These are phyloP conservation scores for Aspergillus ustus DNA, from an alignment of 2,329 filamentous ascomycete species.

Conservation along the genomic window DNA sequence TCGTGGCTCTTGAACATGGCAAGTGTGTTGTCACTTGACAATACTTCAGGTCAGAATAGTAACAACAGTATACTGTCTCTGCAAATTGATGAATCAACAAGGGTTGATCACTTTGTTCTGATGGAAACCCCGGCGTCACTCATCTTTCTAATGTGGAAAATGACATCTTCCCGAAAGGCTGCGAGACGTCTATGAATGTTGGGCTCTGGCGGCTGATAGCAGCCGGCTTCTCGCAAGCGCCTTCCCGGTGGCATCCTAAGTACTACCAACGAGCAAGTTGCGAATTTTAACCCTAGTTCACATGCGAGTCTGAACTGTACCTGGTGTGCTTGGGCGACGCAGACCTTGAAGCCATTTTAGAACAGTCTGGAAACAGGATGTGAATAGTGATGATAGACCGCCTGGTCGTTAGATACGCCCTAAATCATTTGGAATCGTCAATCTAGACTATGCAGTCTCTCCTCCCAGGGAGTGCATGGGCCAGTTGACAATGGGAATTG, in stretches of 20 bases:
- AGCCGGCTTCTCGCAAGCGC: not conserved
- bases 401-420: too few relatives aligned
- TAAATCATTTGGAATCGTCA: too few relatives aligned
- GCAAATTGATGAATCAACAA: not conserved
- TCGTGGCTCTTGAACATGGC: not conserved
- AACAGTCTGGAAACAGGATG: too few relatives aligned
- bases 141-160: not conserved
- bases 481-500: not conserved
- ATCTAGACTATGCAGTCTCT: too few relatives aligned
- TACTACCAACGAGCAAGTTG: not conserved
- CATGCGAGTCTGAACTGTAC: too few relatives aligned
- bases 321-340: too few relatives aligned
- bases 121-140: not conserved
- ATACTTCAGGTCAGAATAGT: not conserved
- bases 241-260: not conserved
- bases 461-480: not conserved
- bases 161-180: not conserved
- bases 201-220: not conserved
- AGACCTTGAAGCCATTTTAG: too few relatives aligned
- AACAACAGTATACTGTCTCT: not conserved
- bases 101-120: not conserved
- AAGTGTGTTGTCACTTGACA: not conserved
- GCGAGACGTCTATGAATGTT: not conserved
- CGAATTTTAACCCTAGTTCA: too few relatives aligned
- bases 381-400: too few relatives aligned